phyloP scores from a whole-genome alignment of 495 filamentous ascomycete genomes.

The Lophiotrema nucula region DNA sequence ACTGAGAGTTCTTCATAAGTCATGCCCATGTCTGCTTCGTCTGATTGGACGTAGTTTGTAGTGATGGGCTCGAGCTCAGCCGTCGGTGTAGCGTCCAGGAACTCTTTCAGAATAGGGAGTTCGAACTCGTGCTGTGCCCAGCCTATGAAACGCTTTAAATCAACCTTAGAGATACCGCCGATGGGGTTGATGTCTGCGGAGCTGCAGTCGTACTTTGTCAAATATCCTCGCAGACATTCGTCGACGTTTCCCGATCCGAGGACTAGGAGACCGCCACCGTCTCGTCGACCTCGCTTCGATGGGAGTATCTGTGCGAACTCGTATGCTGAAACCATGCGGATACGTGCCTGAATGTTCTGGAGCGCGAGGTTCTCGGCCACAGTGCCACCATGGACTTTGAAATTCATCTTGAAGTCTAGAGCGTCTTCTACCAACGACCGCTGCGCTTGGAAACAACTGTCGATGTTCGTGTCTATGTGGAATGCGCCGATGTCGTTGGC shows the following conservation, averaged over 20 bases:
- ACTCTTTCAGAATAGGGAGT: slow-evolving; percentile 70
- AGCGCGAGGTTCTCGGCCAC: slow-evolving; percentile 63
- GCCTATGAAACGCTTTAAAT: slow-evolving; percentile 74
- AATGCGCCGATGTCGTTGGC: slow-evolving; percentile 69
- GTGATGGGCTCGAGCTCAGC: slow-evolving; percentile 78
- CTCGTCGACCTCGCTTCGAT: slow-evolving; percentile 52
- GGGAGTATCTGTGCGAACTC: slow-evolving; percentile 68
- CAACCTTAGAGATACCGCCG: slow-evolving; percentile 50
- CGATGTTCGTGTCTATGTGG: slow-evolving; percentile 76
- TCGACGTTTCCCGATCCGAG: slow-evolving; percentile 62
- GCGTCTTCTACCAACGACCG: slow-evolving; percentile 54
- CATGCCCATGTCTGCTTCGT: slow-evolving; percentile 77
- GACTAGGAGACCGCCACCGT: slow-evolving; percentile 62
- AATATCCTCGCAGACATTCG: slow-evolving; percentile 54
- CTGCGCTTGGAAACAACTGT: slow-evolving; percentile 58
- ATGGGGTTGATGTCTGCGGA: slow-evolving; percentile 48
- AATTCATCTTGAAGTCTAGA: slow-evolving; percentile 60
- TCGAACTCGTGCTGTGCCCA: slow-evolving; percentile 63
- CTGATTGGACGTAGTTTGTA: slow-evolving; percentile 59
- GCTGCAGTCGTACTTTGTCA: slow-evolving; percentile 68
- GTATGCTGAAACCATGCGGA: slow-evolving; percentile 80
- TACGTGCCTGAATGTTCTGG: slow-evolving; percentile 79
- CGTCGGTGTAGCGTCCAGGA: slow-evolving; percentile 44
- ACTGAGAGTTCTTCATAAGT: slow-evolving; percentile 53
- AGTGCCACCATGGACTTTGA: slow-evolving; percentile 67